Evolutionary conservation across 2,329 filamentous ascomycete genomes (phyloP).

Genomic region (Aspergillus fumigatiaffinis): DNA sequence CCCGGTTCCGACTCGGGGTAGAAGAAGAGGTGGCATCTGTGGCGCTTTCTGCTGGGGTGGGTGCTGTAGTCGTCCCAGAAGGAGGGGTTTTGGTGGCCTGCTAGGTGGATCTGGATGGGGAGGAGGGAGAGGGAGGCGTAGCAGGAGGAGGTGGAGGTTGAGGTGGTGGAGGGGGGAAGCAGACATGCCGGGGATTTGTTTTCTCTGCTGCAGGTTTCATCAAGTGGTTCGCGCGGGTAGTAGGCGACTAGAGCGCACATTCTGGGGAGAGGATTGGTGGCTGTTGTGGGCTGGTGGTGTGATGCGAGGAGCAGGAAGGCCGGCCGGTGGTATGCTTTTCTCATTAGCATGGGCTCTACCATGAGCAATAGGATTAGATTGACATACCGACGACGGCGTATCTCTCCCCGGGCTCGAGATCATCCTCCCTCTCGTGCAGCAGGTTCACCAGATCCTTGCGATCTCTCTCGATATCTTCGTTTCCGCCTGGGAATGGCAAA

Average conservation of each 20-base stretch:
- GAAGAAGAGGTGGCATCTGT: constrained; percentile 41
- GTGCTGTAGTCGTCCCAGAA: constrained; percentile 19
- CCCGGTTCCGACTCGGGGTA: constrained; percentile 56
- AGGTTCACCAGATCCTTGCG: constrained; percentile 47
- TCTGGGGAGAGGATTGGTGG: constrained; percentile 53
- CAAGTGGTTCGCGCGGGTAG: constrained; percentile 41
- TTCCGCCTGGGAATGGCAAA: constrained; percentile 40
- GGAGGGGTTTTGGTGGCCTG: constrained; percentile 42
- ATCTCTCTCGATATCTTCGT: constrained; percentile 39
- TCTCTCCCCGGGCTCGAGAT: constrained; percentile 51
- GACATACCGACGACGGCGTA: constrained; percentile 61
- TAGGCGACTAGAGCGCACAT: constrained; percentile 58
- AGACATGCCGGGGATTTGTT: constrained; percentile 30
- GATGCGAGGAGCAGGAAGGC: constrained; percentile 52
- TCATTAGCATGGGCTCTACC: background rate
- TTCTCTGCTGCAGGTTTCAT: background rate
- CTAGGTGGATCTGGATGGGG: constrained; percentile 55
- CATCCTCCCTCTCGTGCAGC: constrained; percentile 49
- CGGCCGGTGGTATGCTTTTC: constrained; percentile 55
- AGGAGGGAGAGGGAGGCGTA: constrained; percentile 24
- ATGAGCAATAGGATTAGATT: no score
- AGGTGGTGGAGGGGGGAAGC: constrained; percentile 18
- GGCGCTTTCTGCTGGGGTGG: constrained; percentile 26
- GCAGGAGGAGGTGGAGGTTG: constrained; percentile 28
- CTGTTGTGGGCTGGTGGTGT: constrained; percentile 36